A percentile compares a stretch with the other conserved stretches of the same genome.
Conservation (phyloP, 176 grass and related monocot genomes). For the Oryza officinalis region DNA sequence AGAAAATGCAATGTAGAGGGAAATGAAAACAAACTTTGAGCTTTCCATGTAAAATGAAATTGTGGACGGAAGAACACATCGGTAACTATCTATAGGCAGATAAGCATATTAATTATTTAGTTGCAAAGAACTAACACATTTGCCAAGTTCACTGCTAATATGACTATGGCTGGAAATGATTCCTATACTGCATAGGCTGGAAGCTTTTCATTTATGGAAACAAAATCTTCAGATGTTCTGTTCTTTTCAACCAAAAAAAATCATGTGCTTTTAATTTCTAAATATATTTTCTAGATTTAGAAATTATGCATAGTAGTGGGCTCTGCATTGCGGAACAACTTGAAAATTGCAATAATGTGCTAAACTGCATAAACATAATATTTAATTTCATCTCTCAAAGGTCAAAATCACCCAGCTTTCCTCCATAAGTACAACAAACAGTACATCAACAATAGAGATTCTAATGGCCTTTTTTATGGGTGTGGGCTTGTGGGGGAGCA, state of each 20-base stretch:
- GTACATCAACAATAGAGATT: background rate
- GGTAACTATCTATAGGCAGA: background rate
- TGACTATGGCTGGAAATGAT: background rate
- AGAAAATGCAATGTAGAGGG: background rate
- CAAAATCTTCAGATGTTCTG: background rate
- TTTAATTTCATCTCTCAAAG: background rate
- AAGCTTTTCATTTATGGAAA: background rate
- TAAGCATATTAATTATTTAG: background rate
- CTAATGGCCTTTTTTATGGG: background rate
- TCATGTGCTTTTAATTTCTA: background rate
- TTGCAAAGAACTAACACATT: background rate
- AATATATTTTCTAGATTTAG: background rate
- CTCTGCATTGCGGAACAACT: conserved; percentile 4
- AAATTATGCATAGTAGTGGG: background rate
- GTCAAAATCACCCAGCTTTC: background rate
- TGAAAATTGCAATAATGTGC: background rate
- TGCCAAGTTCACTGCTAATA: conserved; percentile 4
- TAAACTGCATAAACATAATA: background rate
- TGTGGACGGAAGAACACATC: background rate
- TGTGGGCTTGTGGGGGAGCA: background rate
- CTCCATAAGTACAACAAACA: background rate
- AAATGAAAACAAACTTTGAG: background rate
- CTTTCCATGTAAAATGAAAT: background rate
- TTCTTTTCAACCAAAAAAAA: background rate
- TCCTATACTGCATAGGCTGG: background rate